phyloP scores from a whole-genome alignment of 139 green algal species.

The Chlorella vulgaris region DNA sequence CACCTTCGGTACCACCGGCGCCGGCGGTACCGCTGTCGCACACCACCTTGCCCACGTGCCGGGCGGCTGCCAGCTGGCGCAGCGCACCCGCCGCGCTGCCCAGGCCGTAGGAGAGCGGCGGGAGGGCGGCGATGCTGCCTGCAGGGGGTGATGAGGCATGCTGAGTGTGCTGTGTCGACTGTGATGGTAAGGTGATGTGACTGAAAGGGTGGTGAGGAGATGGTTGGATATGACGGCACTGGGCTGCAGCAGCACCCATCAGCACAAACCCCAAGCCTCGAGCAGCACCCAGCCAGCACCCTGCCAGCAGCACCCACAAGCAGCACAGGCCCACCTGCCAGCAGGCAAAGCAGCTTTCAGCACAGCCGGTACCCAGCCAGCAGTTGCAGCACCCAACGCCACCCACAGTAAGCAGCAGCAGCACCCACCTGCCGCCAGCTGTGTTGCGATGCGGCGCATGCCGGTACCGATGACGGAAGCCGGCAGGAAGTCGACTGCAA shows the following conservation, averaged over 20 bases:
- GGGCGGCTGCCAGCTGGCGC: conserved; percentile 73
- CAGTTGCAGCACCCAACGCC: too few relatives aligned
- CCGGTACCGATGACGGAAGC: conserved; percentile 38
- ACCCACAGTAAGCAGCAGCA: not conserved
- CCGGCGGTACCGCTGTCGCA: not conserved
- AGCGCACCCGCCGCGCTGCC: conserved; percentile 57
- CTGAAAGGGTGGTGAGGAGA: too few relatives aligned
- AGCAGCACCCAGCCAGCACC: too few relatives aligned
- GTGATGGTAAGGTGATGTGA: too few relatives aligned
- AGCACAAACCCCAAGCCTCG: not conserved
- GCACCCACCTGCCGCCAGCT: conserved; percentile 35
- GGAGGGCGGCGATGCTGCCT: conserved; percentile 55
- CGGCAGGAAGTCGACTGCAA: conserved; percentile 88
- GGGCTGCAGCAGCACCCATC: not conserved
- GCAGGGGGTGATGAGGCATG: not conserved
- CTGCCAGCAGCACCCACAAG: too few relatives aligned
- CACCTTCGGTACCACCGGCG: conserved; percentile 73
- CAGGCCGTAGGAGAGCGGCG: conserved; percentile 45
- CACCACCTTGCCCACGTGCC: conserved; percentile 86
- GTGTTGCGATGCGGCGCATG: conserved; percentile 34
- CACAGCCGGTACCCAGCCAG: too few relatives aligned
- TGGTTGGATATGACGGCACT: too few relatives aligned
- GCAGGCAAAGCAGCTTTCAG: too few relatives aligned
- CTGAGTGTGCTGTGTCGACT: too few relatives aligned
- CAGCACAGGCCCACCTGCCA: not conserved